These are phyloP conservation scores for Trichoderma gracile DNA, from an alignment of 2,329 filamentous ascomycete genomes.

Conservation along the genomic window DNA sequence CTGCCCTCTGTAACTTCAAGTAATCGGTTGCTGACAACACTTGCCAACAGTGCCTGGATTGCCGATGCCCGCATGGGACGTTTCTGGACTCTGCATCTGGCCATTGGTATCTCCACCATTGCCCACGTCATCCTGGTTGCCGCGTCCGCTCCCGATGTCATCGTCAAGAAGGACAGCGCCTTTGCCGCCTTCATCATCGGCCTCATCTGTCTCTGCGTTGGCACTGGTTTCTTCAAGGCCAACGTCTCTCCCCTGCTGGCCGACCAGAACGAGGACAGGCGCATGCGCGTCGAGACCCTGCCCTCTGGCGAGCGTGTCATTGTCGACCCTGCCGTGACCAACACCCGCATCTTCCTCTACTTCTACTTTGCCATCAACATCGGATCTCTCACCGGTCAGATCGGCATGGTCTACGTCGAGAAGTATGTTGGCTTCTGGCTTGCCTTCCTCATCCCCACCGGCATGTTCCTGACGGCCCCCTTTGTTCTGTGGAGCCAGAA, in stretches of 20 bases:
- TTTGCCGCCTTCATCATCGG: constrained; percentile 71
- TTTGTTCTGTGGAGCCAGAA: constrained; percentile 62
- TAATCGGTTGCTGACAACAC: neutral
- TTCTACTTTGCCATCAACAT: constrained; percentile 59
- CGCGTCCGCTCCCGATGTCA: constrained; percentile 63
- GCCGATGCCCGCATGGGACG: constrained; percentile 73
- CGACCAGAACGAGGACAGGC: constrained; percentile 65
- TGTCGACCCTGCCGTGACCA: constrained; percentile 67
- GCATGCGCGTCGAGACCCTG: constrained; percentile 55
- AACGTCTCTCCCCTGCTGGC: constrained; percentile 74
- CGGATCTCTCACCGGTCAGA: constrained; percentile 59
- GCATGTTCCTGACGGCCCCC: constrained; percentile 63
- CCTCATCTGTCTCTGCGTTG: constrained; percentile 55
- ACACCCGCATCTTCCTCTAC: constrained; percentile 69
- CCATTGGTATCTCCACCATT: constrained; percentile 63
- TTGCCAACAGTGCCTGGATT: constrained; percentile 47
- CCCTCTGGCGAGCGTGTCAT: constrained; percentile 66
- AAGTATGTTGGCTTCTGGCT: constrained; percentile 77
- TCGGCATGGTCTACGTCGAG: constrained; percentile 69
- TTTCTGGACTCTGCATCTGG: constrained; percentile 70
- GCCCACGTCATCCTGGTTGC: constrained; percentile 68
- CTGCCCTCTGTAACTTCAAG: neutral
- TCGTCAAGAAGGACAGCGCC: constrained; percentile 56
- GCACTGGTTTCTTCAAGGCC: constrained; percentile 79
- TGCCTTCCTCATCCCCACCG: constrained; percentile 66